These are phyloP conservation scores for Penicillium olsonii DNA, from an alignment of 2,329 filamentous ascomycete genomes.

Conservation along the genomic window DNA sequence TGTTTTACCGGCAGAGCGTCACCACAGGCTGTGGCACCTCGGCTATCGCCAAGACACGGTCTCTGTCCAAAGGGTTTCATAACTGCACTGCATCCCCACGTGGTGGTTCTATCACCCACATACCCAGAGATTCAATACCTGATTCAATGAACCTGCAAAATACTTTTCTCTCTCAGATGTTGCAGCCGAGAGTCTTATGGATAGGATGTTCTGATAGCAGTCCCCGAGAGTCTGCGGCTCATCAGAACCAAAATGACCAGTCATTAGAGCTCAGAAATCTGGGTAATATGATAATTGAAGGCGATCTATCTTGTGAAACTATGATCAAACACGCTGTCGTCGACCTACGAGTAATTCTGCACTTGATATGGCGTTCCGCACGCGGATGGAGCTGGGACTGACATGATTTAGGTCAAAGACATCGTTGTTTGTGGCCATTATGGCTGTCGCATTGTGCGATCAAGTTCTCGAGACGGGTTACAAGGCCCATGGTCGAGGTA, in stretches of 20 bases:
- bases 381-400: not conserved
- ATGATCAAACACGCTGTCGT: slow-evolving; percentile 19
- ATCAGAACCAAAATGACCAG: slow-evolving; percentile 15
- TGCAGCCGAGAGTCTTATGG: slow-evolving; percentile 19
- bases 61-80: not conserved
- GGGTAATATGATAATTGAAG: slow-evolving; percentile 25
- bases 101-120: not conserved
- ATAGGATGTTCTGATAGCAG: slow-evolving; percentile 23
- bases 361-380: not conserved
- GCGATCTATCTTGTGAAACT: slow-evolving; percentile 21
- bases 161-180: slow-evolving; percentile 13
- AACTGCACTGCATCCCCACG: not conserved
- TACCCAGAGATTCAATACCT: not conserved
- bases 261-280: slow-evolving; percentile 21
- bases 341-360: slow-evolving; percentile 5
- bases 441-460: slow-evolving; percentile 20
- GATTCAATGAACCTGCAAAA: slow-evolving; percentile 6
- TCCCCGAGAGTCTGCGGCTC: slow-evolving; percentile 15
- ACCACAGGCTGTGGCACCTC: not conserved
- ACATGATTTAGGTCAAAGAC: slow-evolving; percentile 12
- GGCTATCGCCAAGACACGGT: not conserved
- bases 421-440: slow-evolving; percentile 26
- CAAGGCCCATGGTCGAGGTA: slow-evolving; percentile 22
- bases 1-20: not conserved
- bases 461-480: slow-evolving; percentile 14